phyloP scores from a whole-genome alignment of 1,284 basidiomycete species.

The Macrocystidia cucumis region DNA sequence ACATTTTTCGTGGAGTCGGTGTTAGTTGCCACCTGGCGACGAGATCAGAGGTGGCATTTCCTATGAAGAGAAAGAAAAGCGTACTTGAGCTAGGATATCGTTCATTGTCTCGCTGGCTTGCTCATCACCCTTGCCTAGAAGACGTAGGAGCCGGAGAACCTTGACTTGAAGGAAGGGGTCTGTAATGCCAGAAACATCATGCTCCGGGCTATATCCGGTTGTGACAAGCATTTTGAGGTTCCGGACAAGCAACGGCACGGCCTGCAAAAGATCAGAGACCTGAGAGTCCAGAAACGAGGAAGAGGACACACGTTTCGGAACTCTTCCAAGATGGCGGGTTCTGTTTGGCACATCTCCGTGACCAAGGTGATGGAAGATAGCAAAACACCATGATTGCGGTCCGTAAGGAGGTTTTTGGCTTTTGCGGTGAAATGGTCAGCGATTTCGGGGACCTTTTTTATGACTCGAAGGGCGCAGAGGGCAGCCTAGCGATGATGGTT shows the following conservation, averaged over 20 bases:
- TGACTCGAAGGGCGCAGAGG: conserved; percentile 92
- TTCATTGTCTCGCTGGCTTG: conserved; percentile 96
- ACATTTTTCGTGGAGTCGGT: conserved; percentile 98
- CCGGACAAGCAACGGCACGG: conserved; percentile 89
- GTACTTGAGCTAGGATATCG: conserved; percentile 92
- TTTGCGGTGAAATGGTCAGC: conserved; percentile 89
- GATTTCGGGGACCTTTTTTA: conserved; percentile 96
- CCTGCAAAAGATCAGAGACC: conserved; percentile 35
- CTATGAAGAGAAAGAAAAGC: conserved; percentile 7
- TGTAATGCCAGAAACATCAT: conserved; percentile 98
- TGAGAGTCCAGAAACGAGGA: conserved; percentile 3
- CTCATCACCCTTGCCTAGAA: conserved; percentile 82
- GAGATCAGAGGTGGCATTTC: background rate
- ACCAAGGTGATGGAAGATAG: conserved; percentile 92
- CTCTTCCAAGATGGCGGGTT: conserved; percentile 69
- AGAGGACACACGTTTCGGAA: conserved; percentile 72
- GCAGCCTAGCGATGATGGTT: conserved; percentile 61
- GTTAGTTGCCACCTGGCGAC: conserved; percentile 86
- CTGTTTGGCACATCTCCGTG: conserved; percentile 88
- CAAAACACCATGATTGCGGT: conserved; percentile 96
- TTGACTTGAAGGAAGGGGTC: conserved; percentile 99
- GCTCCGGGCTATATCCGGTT: conserved; percentile 97
- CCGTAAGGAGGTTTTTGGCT: conserved; percentile 87
- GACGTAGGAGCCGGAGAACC: conserved; percentile 85
- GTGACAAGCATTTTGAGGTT: conserved; percentile 95